A percentile compares a stretch with the other conserved stretches of the same genome.
Conservation (phyloP, 257 asterid species). For the Knoxia roxburghii region DNA sequence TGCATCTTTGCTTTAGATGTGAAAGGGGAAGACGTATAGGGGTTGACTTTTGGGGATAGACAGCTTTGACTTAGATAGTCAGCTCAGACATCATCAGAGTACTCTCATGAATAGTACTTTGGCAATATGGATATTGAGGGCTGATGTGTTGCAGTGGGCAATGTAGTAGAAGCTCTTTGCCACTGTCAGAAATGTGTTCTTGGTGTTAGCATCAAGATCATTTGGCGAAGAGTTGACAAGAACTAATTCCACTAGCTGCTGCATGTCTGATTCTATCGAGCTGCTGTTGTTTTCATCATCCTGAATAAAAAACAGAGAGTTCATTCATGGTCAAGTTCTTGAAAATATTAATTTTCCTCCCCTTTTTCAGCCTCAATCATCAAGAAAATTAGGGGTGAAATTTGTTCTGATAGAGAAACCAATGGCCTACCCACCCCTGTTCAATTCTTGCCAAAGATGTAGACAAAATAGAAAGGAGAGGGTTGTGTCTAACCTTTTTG, state of each 20-base stretch:
- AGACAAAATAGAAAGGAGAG: not conserved
- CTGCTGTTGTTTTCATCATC: constrained; percentile 13
- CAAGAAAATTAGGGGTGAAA: too few species aligned
- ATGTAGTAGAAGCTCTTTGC: constrained; percentile 59
- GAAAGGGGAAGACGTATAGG: too few species aligned
- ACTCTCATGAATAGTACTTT: constrained; percentile 73
- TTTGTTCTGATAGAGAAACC: too few species aligned
- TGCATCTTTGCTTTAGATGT: too few species aligned
- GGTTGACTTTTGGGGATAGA: not conserved
- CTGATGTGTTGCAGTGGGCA: constrained; percentile 44
- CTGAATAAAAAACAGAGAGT: too few species aligned
- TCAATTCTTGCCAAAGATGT: too few species aligned
- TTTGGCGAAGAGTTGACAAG: constrained; percentile 25
- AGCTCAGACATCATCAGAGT: constrained; percentile 17
- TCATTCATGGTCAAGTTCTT: too few species aligned
- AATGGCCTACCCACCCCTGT: too few species aligned
- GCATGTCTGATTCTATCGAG: constrained; percentile 57
- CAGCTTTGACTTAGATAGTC: too few species aligned
- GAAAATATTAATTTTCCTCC: too few species aligned
- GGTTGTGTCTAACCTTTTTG: constrained; percentile 34
- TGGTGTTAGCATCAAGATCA: constrained; percentile 36
- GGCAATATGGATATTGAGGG: constrained; percentile 50
- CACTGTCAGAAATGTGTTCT: constrained; percentile 48
- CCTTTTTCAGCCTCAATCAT: too few species aligned
- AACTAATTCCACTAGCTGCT: constrained; percentile 45